Conservation (phyloP, 495 filamentous ascomycete genomes). For the Achaetomiella virescens region DNA sequence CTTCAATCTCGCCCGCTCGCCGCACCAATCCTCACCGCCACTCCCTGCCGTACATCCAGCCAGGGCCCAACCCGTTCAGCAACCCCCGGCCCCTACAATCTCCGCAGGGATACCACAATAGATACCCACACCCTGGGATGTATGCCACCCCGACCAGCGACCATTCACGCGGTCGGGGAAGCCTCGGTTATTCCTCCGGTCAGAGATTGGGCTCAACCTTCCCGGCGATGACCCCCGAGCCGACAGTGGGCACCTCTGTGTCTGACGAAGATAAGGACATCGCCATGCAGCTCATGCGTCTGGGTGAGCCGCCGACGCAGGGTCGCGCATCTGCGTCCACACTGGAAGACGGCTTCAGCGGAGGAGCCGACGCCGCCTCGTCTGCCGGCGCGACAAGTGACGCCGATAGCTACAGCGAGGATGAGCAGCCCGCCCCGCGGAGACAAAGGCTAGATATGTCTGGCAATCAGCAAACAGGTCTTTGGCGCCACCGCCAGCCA, state of each 20-base stretch:
- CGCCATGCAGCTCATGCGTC: conserved; percentile 87
- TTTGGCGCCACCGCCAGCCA: conserved; percentile 55
- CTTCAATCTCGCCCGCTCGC: conserved; percentile 87
- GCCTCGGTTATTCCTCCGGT: conserved; percentile 45
- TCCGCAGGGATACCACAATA: conserved; percentile 64
- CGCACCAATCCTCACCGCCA: conserved; percentile 51
- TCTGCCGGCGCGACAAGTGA: conserved; percentile 78
- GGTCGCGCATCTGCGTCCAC: conserved; percentile 91
- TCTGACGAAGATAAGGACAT: conserved; percentile 99
- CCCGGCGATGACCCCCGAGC: conserved; percentile 83
- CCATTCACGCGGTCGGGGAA: conserved; percentile 60
- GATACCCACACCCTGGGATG: conserved; percentile 37
- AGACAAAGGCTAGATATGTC: conserved; percentile 55
- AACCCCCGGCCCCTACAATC: conserved; percentile 69
- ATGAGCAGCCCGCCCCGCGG: conserved; percentile 56
- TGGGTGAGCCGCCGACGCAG: conserved; percentile 86
- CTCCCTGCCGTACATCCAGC: conserved; percentile 63
- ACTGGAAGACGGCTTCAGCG: conserved; percentile 84
- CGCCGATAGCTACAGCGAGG: conserved; percentile 69
- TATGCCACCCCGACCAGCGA: conserved; percentile 55
- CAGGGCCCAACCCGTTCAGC: conserved; percentile 65
- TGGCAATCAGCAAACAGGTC: conserved; percentile 39
- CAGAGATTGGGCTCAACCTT: conserved; percentile 27
- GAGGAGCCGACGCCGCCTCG: conserved; percentile 76
- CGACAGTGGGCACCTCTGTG: conserved; percentile 88